A percentile compares a stretch with the other conserved stretches of the same genome.
These are phyloP conservation scores for Venturia aucupariae DNA, from an alignment of 2,329 filamentous ascomycete genomes.

Conservation along the genomic window DNA sequence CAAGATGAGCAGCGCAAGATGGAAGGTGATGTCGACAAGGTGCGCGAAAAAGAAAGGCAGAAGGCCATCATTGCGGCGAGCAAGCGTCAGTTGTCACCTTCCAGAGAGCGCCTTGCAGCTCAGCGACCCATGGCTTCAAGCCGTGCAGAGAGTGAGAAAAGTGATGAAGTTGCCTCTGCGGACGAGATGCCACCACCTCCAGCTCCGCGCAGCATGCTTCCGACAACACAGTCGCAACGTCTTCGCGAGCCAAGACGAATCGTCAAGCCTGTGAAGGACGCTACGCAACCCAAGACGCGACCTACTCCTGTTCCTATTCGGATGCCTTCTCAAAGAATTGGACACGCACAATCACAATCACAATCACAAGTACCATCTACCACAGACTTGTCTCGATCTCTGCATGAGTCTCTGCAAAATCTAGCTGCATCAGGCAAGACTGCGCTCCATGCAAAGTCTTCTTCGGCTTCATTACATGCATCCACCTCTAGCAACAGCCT, in stretches of 20 bases:
- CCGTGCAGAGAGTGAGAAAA: conserved; percentile 15
- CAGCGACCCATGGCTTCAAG: conserved; percentile 18
- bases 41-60: conserved; percentile 59
- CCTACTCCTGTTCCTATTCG: conserved; percentile 63
- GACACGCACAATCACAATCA: conserved; percentile 19
- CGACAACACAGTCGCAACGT: conserved; percentile 43
- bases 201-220: conserved; percentile 40
- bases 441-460: conserved; percentile 53
- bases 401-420: conserved; percentile 28
- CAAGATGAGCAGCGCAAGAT: conserved; percentile 52
- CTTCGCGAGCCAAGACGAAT: conserved; percentile 40
- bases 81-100: conserved; percentile 24
- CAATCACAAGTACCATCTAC: conserved; percentile 14
- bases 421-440: conserved; percentile 37
- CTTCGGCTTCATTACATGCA: conserved; percentile 52
- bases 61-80: conserved; percentile 43
- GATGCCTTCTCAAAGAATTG: conserved; percentile 38
- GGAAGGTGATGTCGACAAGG: conserved; percentile 57
- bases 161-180: conserved; percentile 32
- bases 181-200: conserved; percentile 54
- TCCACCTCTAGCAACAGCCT: conserved; percentile 21
- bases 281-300: conserved; percentile 45
- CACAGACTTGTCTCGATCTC: conserved; percentile 15
- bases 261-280: conserved; percentile 53
- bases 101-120: conserved; percentile 20